Evolutionary conservation across 345 rosid species (phyloP).

Genomic region (Ailanthus altissimus): DNA sequence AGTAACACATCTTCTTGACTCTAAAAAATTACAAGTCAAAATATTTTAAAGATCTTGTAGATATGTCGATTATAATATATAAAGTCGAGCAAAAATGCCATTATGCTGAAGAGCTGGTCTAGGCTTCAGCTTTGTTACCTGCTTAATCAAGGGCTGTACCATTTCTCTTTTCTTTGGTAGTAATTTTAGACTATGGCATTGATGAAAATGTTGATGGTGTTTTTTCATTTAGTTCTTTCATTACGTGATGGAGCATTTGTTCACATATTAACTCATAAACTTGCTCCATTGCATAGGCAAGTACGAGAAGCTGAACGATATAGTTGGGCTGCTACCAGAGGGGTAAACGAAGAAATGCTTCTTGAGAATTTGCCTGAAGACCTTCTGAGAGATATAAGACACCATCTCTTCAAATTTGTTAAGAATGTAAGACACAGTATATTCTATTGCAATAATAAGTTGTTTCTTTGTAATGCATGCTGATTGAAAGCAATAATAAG

Average conservation of each 20-base stretch:
- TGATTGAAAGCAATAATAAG: not conserved
- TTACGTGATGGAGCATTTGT: not conserved
- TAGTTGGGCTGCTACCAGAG: slow-evolving; percentile 90
- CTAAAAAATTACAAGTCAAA: not conserved
- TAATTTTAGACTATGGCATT: not conserved
- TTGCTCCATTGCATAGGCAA: slow-evolving; percentile 47
- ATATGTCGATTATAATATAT: not conserved
- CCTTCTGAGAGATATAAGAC: slow-evolving; percentile 83
- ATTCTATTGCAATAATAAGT: not conserved
- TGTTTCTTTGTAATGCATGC: not conserved
- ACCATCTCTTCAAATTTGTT: slow-evolving; percentile 80
- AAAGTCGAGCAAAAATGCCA: not conserved
- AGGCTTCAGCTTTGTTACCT: not conserved
- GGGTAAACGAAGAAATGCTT: slow-evolving; percentile 73
- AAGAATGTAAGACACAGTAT: slow-evolving; percentile 53
- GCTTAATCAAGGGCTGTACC: not conserved
- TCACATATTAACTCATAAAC: slow-evolving; percentile 7
- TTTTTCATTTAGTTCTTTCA: slow-evolving; percentile 2
- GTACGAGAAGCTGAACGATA: slow-evolving; percentile 82
- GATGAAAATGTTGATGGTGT: not conserved
- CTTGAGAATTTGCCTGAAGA: slow-evolving; percentile 84
- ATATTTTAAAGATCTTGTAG: not conserved
- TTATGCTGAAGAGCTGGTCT: not conserved
- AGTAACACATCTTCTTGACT: not conserved
- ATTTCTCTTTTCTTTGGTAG: not conserved